These are phyloP conservation scores for Microcos paniculata DNA, from an alignment of 345 rosid genomes.

Conservation along the genomic window DNA sequence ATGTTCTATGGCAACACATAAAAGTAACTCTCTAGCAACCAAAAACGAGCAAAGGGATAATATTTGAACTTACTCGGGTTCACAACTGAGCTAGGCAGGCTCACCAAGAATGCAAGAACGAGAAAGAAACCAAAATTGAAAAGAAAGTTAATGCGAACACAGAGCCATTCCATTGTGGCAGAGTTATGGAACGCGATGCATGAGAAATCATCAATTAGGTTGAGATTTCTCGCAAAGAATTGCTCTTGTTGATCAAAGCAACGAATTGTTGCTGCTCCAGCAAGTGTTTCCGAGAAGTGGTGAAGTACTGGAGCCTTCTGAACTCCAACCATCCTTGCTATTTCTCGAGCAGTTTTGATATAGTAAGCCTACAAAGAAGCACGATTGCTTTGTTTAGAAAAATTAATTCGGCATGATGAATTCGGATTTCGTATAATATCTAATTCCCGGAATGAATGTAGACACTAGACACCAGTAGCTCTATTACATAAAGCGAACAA, in stretches of 20 bases:
- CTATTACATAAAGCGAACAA: no score
- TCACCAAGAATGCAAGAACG: slow-evolving; percentile 10
- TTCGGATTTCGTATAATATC: no score
- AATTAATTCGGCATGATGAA: no score
- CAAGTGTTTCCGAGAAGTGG: slow-evolving; percentile 13
- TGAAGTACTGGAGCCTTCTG: not conserved
- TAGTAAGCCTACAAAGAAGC: not conserved
- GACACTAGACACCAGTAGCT: no score
- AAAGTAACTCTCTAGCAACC: not conserved
- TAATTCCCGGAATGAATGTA: no score
- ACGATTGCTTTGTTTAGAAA: no score
- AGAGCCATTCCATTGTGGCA: slow-evolving; percentile 10
- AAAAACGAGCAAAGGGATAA: not conserved
- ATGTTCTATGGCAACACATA: not conserved
- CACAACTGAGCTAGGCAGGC: not conserved
- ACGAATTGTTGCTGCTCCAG: slow-evolving; percentile 14
- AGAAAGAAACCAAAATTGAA: slow-evolving; percentile 12
- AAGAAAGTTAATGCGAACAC: slow-evolving; percentile 9
- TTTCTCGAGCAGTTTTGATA: not conserved
- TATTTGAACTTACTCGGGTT: slow-evolving; percentile 4
- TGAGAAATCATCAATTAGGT: slow-evolving; percentile 15
- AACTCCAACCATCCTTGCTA: slow-evolving; percentile 12
- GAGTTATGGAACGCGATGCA: slow-evolving; percentile 11
- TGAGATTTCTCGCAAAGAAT: not conserved
- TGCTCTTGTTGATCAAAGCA: slow-evolving; percentile 7